A percentile compares a stretch with the other conserved stretches of the same genome.
Conservation (phyloP, 75 land plant species). For the Isoetes taiwanensis region DNA sequence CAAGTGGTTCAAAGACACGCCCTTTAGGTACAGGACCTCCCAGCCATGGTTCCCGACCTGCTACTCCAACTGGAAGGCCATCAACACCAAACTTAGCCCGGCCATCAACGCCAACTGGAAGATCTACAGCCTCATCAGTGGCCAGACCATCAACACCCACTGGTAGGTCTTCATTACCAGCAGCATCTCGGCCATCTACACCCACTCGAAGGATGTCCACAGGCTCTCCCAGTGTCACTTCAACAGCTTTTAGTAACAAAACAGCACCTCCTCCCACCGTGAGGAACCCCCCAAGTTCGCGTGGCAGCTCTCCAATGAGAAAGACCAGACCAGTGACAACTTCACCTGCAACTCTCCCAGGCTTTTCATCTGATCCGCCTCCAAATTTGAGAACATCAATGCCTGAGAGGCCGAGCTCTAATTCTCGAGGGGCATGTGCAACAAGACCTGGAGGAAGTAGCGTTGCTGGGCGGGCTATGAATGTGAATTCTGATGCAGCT, state of each 20-base stretch:
- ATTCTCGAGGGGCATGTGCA: not conserved
- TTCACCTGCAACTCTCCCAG: not conserved
- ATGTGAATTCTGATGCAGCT: not conserved
- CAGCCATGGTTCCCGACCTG: not conserved
- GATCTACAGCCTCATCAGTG: too few species aligned
- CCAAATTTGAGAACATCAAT: not conserved
- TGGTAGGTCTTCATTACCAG: too few species aligned
- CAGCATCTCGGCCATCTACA: too few species aligned
- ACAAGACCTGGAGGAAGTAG: not conserved
- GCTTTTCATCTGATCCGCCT: not conserved
- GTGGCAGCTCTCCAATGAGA: not conserved
- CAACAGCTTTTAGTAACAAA: not conserved
- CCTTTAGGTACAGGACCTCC: not conserved
- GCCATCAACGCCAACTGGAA: conserved; percentile 1
- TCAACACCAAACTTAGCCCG: too few species aligned
- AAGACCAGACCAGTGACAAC: not conserved
- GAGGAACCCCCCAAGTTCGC: not conserved
- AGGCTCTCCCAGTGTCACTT: not conserved
- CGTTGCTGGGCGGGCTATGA: not conserved
- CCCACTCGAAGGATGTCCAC: not conserved
- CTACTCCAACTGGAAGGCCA: conserved; percentile 1
- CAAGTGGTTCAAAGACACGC: not conserved
- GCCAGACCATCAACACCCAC: too few species aligned
- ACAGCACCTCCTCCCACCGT: not conserved
- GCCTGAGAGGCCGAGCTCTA: not conserved